Base-by-base conservation (phyloP, 2,329 filamentous ascomycete genomes). In the Fonsecaea pedrosoi region DNA sequence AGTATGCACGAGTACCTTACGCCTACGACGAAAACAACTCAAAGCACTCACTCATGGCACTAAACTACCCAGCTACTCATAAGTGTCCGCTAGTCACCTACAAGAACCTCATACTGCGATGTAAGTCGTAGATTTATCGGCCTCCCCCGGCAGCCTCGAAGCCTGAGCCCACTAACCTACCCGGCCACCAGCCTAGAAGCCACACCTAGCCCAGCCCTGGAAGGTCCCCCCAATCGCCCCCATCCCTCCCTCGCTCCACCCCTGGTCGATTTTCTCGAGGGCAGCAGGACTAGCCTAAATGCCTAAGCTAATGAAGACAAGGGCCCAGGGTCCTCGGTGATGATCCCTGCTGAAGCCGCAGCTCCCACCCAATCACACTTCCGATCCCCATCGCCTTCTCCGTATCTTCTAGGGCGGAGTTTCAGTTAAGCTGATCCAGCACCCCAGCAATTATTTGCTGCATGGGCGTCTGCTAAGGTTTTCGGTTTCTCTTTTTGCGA, bases 401-500 rank as follows among this genome's bases (percentile, higher is more conserved):
- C 45, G 59, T 61, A 12, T 54, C 34, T 21, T 48, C 18, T 10
- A 55, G 42, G 40, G 38, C 25, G 54, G 54, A 62, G 61, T 64
- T 54, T 64, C 61, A 53, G 38, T 54, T 45, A 60, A 62, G 61
- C 62, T 58, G 62, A 57, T 65, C 58, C 55, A 59, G 45, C 55
- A 60, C 60, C 54, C 48, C 7, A 38, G 32, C 38, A 58, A 40
- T 54, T 56, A 68, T 64, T 57, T 59, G 58, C 64, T 62, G 45
- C 45, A 50, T 50, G 45, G 45, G 45, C 45, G n/a, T 25, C 45
- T 50, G 45, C 45, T 3, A 50, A 50, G 45, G 45, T 50, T 50
- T 25, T 21, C 25, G 45, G 7, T 10, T 50, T 50, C 45, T 50
- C 6, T 35, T 37, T 32, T 60, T 50, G 57, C 57, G 57, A 60